These are phyloP conservation scores for Ustilago trichophora DNA, from an alignment of 1,284 basidiomycete genomes.

Conservation along the genomic window DNA sequence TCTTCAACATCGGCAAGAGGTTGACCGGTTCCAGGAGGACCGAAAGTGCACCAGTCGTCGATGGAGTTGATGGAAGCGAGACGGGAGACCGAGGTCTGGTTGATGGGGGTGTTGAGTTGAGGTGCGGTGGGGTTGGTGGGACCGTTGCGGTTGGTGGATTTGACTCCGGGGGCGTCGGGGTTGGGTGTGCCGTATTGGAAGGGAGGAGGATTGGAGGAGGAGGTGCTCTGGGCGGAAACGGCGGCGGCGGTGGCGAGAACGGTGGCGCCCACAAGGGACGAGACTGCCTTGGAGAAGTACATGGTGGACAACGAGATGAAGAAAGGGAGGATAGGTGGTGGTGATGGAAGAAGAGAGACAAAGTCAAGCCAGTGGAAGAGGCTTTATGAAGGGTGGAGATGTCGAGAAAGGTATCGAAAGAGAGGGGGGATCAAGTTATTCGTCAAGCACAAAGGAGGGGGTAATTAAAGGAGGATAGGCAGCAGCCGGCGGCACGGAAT, in stretches of 20 bases:
- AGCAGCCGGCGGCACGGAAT: conserved; percentile 1
- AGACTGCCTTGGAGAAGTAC: conserved; percentile 45
- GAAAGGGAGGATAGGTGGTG: not conserved
- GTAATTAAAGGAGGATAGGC: not conserved
- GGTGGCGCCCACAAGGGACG: conserved; percentile 30
- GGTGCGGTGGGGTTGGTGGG: conserved; percentile 59
- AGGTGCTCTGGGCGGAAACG: conserved; percentile 13
- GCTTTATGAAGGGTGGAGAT: not conserved
- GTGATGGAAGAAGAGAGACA: conserved; percentile 4
- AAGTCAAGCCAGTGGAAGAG: not conserved
- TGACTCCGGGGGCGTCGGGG: conserved; percentile 54
- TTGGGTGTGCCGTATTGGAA: conserved; percentile 59
- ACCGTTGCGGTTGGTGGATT: conserved; percentile 45
- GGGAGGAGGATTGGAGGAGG: conserved; percentile 14
- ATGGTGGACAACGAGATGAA: conserved; percentile 11
- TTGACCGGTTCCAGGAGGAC: conserved; percentile 67
- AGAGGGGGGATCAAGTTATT: not conserved
- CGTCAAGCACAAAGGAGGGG: not conserved
- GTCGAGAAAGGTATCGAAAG: not conserved
- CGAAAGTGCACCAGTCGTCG: conserved; percentile 67
- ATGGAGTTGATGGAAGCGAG: conserved; percentile 63
- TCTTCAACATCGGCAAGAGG: conserved; percentile 76
- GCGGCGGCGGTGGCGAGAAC: conserved; percentile 24
- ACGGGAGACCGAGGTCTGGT: conserved; percentile 62
- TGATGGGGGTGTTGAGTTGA: conserved; percentile 60